Evolutionary conservation across 164 flowering plant genomes (phyloP), one percentile per base, ranked within the genome.

Genomic region (Aristolochia contorta): DNA sequence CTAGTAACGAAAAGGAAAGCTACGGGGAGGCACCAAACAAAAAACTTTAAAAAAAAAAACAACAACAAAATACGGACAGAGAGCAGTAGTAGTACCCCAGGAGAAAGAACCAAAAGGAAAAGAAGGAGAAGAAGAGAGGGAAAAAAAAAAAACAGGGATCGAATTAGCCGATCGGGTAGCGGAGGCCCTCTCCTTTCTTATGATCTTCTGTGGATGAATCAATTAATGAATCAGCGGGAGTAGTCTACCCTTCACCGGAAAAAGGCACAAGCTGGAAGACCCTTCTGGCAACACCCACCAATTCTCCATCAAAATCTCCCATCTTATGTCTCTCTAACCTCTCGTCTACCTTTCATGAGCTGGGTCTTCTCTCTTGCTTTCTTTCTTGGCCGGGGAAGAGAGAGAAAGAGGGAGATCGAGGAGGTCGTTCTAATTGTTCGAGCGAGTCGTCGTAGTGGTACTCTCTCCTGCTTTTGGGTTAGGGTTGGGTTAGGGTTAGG

Each of bases 401-500:
- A 58, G 67, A 65, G 69, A 58, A 63, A 51, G 54, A 52, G 55
- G 19, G 12, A 56, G 46, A 62, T 62, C 54, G 58, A 43, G 46
- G 48, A 48, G 19, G 49, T 9, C 7, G 15, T 23, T 47, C n/a
- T n/a, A 2, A 7, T 47, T 14, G 2, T 47, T 47, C 25, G 59
- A 57, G 61, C 50, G 65, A 22, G 3, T 22, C 54, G 51, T 20
- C 45, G 43, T 62, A 19, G 24, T 67, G 20, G 19, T 57, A 24
- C 16, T 19, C 70, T 25, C 62, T 24, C 30, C 43, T 25, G 30
- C 3, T 49, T 58, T 37, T 37, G 50, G 62, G 67, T 64, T 64
- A 56, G 71, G 30, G 30, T 49, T 64, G 75, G 75, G 77, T 73
- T 75, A 71, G 73, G 84, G 81, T 82, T 84, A 75, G 87, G 89